Percentiles rank a stretch among this genome's conserved stretches.
Evolutionary conservation across 371 early-diverging fungal genomes (phyloP).

Genomic region (Rhizopus stolonifer): DNA sequence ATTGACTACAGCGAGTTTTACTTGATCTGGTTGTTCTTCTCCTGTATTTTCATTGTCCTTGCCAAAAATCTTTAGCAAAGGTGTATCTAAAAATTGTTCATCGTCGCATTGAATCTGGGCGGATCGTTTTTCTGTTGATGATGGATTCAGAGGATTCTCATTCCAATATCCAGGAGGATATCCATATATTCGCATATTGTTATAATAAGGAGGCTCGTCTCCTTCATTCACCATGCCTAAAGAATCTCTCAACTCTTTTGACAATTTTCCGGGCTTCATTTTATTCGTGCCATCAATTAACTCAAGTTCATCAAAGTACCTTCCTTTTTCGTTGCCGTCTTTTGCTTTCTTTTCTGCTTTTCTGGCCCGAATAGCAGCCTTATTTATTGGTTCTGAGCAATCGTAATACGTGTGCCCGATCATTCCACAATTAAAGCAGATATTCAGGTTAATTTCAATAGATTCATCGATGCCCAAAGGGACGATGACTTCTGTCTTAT

Average conservation of each 20-base stretch:
- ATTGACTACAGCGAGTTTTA: neutral
- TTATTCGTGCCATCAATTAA: neutral
- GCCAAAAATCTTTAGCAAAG: neutral
- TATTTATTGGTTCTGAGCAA: slow-evolving; percentile 1
- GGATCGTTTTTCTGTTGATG: neutral
- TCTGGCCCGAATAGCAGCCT: neutral
- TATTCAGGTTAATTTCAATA: neutral
- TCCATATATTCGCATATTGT: slow-evolving; percentile 19
- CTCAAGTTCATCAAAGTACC: neutral
- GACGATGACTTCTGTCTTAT: slow-evolving; percentile 3
- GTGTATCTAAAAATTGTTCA: neutral
- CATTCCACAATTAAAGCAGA: slow-evolving; percentile 4
- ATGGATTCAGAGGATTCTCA: neutral
- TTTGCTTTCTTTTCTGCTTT: neutral
- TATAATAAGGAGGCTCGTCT: slow-evolving; percentile 23
- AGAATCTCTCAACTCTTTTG: slow-evolving; percentile 15
- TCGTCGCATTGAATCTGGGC: neutral
- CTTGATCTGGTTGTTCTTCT: neutral
- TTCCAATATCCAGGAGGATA: slow-evolving; percentile 26
- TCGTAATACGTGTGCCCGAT: neutral
- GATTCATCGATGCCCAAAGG: slow-evolving; percentile 5
- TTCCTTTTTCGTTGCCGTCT: neutral
- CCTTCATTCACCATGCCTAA: slow-evolving; percentile 8
- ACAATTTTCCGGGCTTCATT: slow-evolving; percentile 13
- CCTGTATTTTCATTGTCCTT: neutral